Evolutionary conservation across 495 filamentous ascomycete genomes (phyloP).

Genomic region (Neurospora sp.): DNA sequence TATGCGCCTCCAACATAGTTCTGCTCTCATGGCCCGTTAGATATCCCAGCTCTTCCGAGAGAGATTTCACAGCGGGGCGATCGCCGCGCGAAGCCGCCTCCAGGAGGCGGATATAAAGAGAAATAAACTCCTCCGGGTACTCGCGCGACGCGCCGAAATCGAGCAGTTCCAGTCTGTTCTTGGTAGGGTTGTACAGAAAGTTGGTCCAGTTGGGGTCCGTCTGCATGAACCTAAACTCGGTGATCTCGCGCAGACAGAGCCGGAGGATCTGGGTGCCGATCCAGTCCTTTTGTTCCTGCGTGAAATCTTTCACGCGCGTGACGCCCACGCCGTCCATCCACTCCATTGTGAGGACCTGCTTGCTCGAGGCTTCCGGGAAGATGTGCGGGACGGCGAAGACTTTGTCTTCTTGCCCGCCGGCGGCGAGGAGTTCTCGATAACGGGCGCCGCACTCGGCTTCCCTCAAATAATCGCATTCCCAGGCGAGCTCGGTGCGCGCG

Average conservation of each 20-base stretch:
- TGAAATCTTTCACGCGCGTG: slow-evolving; percentile 62
- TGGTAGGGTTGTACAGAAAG: slow-evolving; percentile 72
- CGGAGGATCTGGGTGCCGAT: slow-evolving; percentile 87
- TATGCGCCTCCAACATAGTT: slow-evolving; percentile 79
- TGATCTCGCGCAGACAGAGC: slow-evolving; percentile 86
- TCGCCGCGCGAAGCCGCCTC: slow-evolving; percentile 66
- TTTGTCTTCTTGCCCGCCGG: slow-evolving; percentile 43
- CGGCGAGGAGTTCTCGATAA: slow-evolving; percentile 59
- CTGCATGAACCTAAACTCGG: slow-evolving; percentile 95
- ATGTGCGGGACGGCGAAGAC: slow-evolving; percentile 74
- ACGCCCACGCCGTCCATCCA: slow-evolving; percentile 82
- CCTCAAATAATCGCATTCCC: slow-evolving; percentile 93
- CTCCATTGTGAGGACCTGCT: slow-evolving; percentile 87
- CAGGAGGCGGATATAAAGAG: slow-evolving; percentile 66
- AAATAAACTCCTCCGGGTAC: slow-evolving; percentile 75
- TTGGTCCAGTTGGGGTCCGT: slow-evolving; percentile 99
- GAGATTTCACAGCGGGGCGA: slow-evolving; percentile 45
- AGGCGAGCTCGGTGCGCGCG: slow-evolving; percentile 81
- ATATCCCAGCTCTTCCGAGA: slow-evolving; percentile 80
- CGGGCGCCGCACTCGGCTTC: slow-evolving; percentile 70
- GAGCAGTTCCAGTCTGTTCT: slow-evolving; percentile 73
- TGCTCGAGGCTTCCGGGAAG: slow-evolving; percentile 69
- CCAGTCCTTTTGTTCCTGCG: slow-evolving; percentile 80
- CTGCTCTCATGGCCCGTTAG: slow-evolving; percentile 78
- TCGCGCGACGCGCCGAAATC: slow-evolving; percentile 78